phyloP scores from a whole-genome alignment of 2,329 filamentous ascomycete genomes.

The Colletotrichum lindemuthianum region DNA sequence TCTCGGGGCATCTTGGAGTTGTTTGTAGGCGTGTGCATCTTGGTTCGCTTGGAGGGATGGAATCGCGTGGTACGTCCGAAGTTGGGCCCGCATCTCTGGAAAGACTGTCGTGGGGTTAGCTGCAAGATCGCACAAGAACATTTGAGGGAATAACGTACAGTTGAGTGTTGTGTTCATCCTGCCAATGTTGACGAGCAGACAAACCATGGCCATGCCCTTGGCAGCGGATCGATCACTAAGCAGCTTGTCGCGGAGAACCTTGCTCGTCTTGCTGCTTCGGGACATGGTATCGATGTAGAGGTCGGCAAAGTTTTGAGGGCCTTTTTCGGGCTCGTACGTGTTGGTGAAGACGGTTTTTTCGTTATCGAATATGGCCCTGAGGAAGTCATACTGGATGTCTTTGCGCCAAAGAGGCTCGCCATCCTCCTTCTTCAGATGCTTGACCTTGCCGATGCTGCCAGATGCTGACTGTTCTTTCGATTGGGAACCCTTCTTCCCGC shows the following conservation, averaged over 20 bases:
- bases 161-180: constrained; percentile 99
- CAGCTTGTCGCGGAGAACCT: constrained; percentile 96
- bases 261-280: constrained; percentile 98
- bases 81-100: constrained; percentile 97
- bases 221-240: constrained; percentile 91
- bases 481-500: constrained; percentile 48
- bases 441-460: constrained; percentile 72
- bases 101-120: constrained; percentile 74
- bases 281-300: constrained; percentile 99
- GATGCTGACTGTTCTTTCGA: constrained; percentile 48
- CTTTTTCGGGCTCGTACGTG: constrained; percentile 77
- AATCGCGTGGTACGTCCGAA: constrained; percentile 97
- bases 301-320: constrained; percentile 83
- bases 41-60: constrained; percentile 95
- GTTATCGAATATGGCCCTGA: constrained; percentile 83
- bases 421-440: constrained; percentile 88
- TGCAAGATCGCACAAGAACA: not conserved
- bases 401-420: constrained; percentile 87
- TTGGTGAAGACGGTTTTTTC: constrained; percentile 85
- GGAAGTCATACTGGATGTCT: constrained; percentile 90
- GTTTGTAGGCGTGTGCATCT: constrained; percentile 96
- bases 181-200: constrained; percentile 94
- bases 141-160: constrained; percentile 68
- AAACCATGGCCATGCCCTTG: constrained; percentile 99
- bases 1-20: constrained; percentile 93